Percentiles rank a stretch among this genome's conserved stretches.
Conservation (phyloP, 805 yeast species). For the Maudiozyma turicensis region DNA sequence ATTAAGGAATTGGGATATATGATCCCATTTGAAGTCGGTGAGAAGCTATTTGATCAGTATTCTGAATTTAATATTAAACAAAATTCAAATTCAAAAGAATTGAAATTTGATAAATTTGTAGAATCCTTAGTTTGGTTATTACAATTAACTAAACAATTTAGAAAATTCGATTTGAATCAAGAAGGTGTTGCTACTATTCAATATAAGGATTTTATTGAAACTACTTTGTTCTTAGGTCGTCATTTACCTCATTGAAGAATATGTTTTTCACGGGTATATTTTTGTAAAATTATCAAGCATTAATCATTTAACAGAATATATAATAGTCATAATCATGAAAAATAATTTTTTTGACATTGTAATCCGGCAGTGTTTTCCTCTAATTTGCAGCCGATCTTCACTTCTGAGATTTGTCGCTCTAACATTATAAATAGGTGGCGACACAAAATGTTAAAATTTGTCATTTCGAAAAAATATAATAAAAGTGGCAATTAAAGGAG, state of each 20-base stretch:
- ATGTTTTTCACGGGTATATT: not conserved
- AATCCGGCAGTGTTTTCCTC: no score
- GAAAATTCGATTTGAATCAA: conserved; percentile 63
- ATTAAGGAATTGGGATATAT: conserved; percentile 28
- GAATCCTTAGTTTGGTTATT: conserved; percentile 70
- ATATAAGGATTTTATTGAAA: conserved; percentile 57
- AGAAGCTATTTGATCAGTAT: conserved; percentile 29
- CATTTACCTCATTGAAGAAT: conserved; percentile 21
- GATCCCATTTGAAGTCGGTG: conserved; percentile 28
- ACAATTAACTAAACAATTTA: conserved; percentile 68
- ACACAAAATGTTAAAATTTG: no score
- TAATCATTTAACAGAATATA: not conserved
- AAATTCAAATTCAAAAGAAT: conserved; percentile 25
- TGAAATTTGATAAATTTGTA: conserved; percentile 74
- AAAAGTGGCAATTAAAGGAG: no score
- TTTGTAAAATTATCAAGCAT: not conserved
- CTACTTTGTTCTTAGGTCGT: conserved; percentile 33
- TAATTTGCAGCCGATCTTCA: no score
- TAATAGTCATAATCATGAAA: no score
- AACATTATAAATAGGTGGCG: no score
- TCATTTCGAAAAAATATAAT: no score
- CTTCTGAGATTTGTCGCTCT: no score
- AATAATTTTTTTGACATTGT: no score
- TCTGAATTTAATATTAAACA: conserved; percentile 24
- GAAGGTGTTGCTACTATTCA: conserved; percentile 63